A percentile compares a stretch with the other conserved stretches of the same genome.
Conservation (phyloP, 2,329 filamentous ascomycete genomes). For the Sporothrix variecibatus region DNA sequence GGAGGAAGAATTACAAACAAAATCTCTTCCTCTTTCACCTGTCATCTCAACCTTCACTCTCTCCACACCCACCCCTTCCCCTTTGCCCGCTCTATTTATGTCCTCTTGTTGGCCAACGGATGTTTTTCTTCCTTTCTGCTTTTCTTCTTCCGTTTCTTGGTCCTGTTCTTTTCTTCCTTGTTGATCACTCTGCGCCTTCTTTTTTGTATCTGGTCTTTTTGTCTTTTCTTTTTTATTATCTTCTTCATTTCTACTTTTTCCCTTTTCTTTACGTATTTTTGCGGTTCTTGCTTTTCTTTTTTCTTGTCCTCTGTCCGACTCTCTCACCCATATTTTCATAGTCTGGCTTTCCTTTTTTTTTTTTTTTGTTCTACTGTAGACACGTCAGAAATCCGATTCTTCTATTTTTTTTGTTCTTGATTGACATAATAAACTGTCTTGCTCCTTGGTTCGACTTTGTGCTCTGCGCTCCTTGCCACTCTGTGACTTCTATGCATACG, state of each 20-base stretch:
- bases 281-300: neutral
- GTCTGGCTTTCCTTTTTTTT: constrained; percentile 3
- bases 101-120: constrained; percentile 10
- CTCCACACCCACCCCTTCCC: neutral
- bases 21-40: neutral
- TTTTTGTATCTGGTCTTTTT: neutral
- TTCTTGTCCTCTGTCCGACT: constrained; percentile 12
- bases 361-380: constrained; percentile 4
- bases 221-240: neutral
- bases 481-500: too few relatives aligned
- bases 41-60: neutral
- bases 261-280: neutral
- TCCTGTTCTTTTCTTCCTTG: neutral
- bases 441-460: neutral
- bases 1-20: neutral
- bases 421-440: neutral
- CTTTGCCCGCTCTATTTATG: neutral
- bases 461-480: neutral
- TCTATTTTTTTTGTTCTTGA: neutral
- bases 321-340: constrained; percentile 17
- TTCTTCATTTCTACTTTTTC: neutral
- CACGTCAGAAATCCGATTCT: constrained; percentile 18
- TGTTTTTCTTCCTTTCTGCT: neutral
- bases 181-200: neutral
- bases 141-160: neutral